A percentile compares a stretch with the other conserved stretches of the same genome.
phyloP scores from a whole-genome alignment of 1,284 basidiomycete genomes.

The Cryptococcus sp. region DNA sequence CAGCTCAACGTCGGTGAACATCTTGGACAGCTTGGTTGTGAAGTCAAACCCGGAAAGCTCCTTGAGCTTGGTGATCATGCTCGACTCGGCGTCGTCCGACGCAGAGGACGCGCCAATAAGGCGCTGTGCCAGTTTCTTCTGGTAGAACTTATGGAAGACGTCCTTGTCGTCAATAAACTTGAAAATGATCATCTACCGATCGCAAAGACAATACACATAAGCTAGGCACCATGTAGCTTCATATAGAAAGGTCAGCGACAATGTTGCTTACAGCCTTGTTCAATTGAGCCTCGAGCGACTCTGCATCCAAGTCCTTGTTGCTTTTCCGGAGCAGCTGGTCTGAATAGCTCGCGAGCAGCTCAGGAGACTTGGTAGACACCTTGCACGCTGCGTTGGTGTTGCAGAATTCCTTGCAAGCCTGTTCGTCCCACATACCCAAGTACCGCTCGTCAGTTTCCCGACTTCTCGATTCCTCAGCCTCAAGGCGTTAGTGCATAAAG shows the following conservation, averaged over 20 bases:
- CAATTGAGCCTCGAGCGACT: constrained; percentile 84
- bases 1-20: constrained; percentile 98
- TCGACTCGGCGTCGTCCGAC: constrained; percentile 94
- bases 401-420: constrained; percentile 94
- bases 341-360: constrained; percentile 89
- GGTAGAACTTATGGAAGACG: constrained; percentile 99
- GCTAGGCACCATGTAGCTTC: background rate
- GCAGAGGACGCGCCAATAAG: constrained; percentile 89
- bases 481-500: background rate
- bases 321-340: constrained; percentile 89
- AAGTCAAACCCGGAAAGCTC: constrained; percentile 98
- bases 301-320: constrained; percentile 87
- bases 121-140: constrained; percentile 91
- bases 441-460: background rate
- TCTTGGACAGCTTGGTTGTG: constrained; percentile 94
- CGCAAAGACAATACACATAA: background rate
- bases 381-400: constrained; percentile 91
- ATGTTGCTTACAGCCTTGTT: constrained; percentile 83
- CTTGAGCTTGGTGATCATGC: constrained; percentile 99
- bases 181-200: constrained; percentile 96
- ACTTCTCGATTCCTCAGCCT: background rate
- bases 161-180: constrained; percentile 99
- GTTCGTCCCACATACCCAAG: background rate
- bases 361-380: constrained; percentile 85
- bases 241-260: no score